Evolutionary conservation across 2,329 filamentous ascomycete genomes (phyloP), one percentile per base, ranked within the genome.

Genomic region (Pseudocercospora fuligena): DNA sequence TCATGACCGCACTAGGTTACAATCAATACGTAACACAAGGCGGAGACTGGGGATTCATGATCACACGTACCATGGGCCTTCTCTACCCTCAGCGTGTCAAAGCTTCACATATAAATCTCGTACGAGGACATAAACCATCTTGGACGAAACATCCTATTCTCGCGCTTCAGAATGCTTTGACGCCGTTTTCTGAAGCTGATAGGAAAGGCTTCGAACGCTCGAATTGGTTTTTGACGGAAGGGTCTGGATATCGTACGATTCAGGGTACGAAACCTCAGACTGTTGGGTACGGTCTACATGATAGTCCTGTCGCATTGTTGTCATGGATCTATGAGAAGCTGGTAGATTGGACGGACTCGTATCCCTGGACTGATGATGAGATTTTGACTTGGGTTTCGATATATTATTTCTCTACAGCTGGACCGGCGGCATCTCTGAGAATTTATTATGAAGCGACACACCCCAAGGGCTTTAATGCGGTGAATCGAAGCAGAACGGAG

Each of bases 301-400:
- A 93, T 75, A 89, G 86, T 6, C 92, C 92, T 0, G 86, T 92
- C 0, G 90, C 86, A 0, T 80, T 93, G 2, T 81, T 94, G 1
- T 87, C 90, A 0, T 95, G 92, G 92, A 88, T 94, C 36, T 91
- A 91, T 70, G 92, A 94, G 79, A 94, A 94, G 76, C 80, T 94
- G 43, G 87, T 90, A 70, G 89, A 91, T 72, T 94, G 91, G 92
- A 89, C 88, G 0, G 91, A 94, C 72, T 73, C 72, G 0, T 93
- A 93, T 73, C 80, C 85, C 0, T 94, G 91, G 91, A 90, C 87
- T 0, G 89, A 92, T 67, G 90, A 93, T 63, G 91, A 94, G 79
- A 84, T 94, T 8, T 79, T 92, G 27, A 92, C 88, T 0, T 94
- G 91, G 92, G 79, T 93, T 0, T 87, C 84, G 59, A 85, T 94